Base-by-base conservation (phyloP, 2,329 filamentous ascomycete species). In the Plectosphaerella cucumerina region DNA sequence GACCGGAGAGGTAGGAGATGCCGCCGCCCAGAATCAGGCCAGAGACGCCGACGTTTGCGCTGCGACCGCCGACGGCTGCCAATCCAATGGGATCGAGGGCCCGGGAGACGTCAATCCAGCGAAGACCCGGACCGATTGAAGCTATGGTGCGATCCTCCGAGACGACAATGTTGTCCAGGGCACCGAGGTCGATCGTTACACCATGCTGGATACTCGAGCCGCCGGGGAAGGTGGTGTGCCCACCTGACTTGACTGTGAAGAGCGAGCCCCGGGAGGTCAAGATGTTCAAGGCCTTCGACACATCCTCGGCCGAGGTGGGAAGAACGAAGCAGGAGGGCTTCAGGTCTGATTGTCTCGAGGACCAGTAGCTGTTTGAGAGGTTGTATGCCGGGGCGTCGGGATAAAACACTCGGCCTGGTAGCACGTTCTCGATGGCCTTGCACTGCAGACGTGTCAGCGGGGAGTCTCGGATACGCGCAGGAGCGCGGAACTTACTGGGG, bases 211-310 rank as follows among this genome's bases (percentile, higher is more conserved):
- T 54, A 26, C 62, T 66, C 6, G 74, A 72, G 2, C 68, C 66
- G 4, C 68, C 70, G 0, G 68, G 62, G 52, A 74, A 76, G 3
- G 72, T 65, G 2, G 70, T 71, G 61, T 82, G 78, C 1, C 80
- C 78, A 15, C 78, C 77, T 42, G 70, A 66, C 35, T 76, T 75
- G 52, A 77, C 69, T 3, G 77, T 71, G 61, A 83, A 82, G 1
- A 56, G 59, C 47, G 54, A 20, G 10, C 39, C 18, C 8, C n/a
- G 20, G 17, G 48, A 12, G 48, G 56, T 56, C 18, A 66, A 50
- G 14, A 53, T 23, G 31, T 55, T 53, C 46, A 70, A 43, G 1
- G 55, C 54, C 3, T 37, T 46, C 4, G 67, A 61, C 22, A 71
- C 64, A 12, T 70, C 61, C 2, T 44, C 20, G 4, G 60, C 53